Evolutionary conservation across 345 rosid genomes (phyloP).

Genomic region (Alliaria petiolata): DNA sequence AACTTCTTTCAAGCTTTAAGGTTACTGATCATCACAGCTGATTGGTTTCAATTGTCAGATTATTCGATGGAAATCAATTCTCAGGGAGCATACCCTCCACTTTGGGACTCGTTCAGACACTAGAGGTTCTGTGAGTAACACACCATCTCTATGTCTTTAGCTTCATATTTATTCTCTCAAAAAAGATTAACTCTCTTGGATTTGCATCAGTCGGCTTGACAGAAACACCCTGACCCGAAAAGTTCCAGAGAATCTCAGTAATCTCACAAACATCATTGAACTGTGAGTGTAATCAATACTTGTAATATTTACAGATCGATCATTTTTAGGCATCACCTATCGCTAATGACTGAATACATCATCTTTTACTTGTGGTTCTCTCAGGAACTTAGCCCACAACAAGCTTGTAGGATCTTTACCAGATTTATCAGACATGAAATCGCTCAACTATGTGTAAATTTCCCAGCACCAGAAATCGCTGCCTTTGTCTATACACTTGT

Average conservation of each 20-base stretch:
- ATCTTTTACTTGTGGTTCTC: neutral
- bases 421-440: slow-evolving; percentile 59
- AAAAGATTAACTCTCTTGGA: slow-evolving; percentile 4
- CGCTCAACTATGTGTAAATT: slow-evolving; percentile 75
- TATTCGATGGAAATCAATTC: slow-evolving; percentile 76
- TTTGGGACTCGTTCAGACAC: slow-evolving; percentile 67
- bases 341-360: neutral
- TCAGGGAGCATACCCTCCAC: slow-evolving; percentile 66
- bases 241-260: slow-evolving; percentile 65
- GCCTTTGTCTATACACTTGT: neutral
- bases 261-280: slow-evolving; percentile 68
- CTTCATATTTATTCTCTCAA: neutral
- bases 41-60: slow-evolving; percentile 34
- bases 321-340: neutral
- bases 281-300: slow-evolving; percentile 48
- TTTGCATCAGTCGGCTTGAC: slow-evolving; percentile 83
- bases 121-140: slow-evolving; percentile 94
- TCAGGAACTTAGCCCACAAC: slow-evolving; percentile 87
- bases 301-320: neutral
- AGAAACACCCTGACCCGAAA: slow-evolving; percentile 65
- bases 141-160: neutral
- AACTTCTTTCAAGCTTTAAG: neutral
- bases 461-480: neutral
- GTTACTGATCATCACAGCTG: slow-evolving; percentile 4
- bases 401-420: slow-evolving; percentile 73